Conservation (phyloP, 2,329 filamentous ascomycete species). For the Alternaria sp. region DNA sequence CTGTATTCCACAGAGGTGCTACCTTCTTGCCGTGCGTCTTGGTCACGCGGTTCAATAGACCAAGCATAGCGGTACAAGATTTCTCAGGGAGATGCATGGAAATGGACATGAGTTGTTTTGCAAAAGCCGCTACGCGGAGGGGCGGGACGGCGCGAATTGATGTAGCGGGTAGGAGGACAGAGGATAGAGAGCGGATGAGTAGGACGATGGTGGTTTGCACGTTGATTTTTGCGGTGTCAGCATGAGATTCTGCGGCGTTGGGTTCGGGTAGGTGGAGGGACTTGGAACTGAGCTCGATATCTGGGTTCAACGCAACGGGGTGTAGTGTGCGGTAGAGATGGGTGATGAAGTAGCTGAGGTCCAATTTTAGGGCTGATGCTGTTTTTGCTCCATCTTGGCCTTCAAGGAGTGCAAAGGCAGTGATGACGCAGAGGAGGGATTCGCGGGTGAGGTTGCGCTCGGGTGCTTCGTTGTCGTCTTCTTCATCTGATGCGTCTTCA, state of each 20-base stretch:
- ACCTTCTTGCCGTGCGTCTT: slow-evolving; percentile 86
- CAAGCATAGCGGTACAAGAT: slow-evolving; percentile 80
- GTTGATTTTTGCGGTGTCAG: slow-evolving; percentile 78
- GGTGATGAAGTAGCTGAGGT: slow-evolving; percentile 93
- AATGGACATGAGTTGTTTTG: slow-evolving; percentile 86
- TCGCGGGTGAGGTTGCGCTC: slow-evolving; percentile 81
- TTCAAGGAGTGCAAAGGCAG: slow-evolving; percentile 93
- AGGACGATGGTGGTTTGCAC: slow-evolving; percentile 94
- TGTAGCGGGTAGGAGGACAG: slow-evolving; percentile 79
- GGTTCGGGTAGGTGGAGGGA: slow-evolving; percentile 76
- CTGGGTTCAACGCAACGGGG: slow-evolving; percentile 78
- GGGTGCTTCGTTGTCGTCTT: slow-evolving; percentile 55
- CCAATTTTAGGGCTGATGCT: slow-evolving; percentile 81
- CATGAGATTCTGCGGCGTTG: slow-evolving; percentile 56
- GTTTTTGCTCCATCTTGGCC: slow-evolving; percentile 92
- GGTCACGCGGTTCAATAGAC: slow-evolving; percentile 78
- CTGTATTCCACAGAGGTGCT: slow-evolving; percentile 88
- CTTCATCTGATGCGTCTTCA: slow-evolving; percentile 60
- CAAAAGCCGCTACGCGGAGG: slow-evolving; percentile 86
- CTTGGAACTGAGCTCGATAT: slow-evolving; percentile 83
- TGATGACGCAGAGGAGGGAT: slow-evolving; percentile 91
- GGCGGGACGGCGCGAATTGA: slow-evolving; percentile 80
- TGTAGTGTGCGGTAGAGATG: slow-evolving; percentile 90
- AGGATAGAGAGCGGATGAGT: slow-evolving; percentile 84
- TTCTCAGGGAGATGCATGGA: slow-evolving; percentile 91